Evolutionary conservation across 305 asterid genomes (phyloP), one percentile per base, ranked within the genome.

Genomic region (Fraxinus paxiana): DNA sequence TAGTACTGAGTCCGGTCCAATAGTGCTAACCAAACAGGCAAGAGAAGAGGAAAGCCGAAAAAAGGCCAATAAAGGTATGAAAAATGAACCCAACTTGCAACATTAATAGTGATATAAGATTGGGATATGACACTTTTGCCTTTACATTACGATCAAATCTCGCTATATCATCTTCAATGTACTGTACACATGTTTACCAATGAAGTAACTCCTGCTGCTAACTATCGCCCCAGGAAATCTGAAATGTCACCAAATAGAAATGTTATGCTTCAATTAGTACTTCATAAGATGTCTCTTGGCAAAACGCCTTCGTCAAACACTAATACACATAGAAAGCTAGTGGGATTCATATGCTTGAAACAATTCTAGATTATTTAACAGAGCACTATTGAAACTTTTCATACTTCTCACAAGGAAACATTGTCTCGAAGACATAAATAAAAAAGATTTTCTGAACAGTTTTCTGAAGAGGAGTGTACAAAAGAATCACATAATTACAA

Each of bases 401-500:
- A 33, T 77, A 71, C 67, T 73, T 73, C 76, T 81, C 76, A 46
- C 82, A 80, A 82, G 85, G 76, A 83, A 80, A 31, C 61, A 12
- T 34, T 56, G 81, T 84, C 85, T 76, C 82, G 63, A 75, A 82
- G 76, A 80, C 77, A 67, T 71, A 82, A 81, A 56, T 56, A 18
- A 56, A 80, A 86, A 28, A 85, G 65, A 75, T 46, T 74, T 83
- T 73, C 90, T 84, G 74, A 46, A 46, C 54, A 51, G 69, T 74
- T 37, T 82, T 81, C 83, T 79, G 76, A 80, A 56, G 77, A 81
- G 59, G 43, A 74, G 86, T 81, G 76, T 84, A 77, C 80, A 82
- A 83, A 88, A 84, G 86, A 90, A 88, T 83, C 86, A 87, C 81
- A 85, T 90, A 92, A 90, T 92, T 94, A 94, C 97, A 91, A 79